Percentiles rank a stretch among this genome's conserved stretches.
Evolutionary conservation across 2,329 filamentous ascomycete species (phyloP).

Genomic region (Aspergillus costaricaensis): DNA sequence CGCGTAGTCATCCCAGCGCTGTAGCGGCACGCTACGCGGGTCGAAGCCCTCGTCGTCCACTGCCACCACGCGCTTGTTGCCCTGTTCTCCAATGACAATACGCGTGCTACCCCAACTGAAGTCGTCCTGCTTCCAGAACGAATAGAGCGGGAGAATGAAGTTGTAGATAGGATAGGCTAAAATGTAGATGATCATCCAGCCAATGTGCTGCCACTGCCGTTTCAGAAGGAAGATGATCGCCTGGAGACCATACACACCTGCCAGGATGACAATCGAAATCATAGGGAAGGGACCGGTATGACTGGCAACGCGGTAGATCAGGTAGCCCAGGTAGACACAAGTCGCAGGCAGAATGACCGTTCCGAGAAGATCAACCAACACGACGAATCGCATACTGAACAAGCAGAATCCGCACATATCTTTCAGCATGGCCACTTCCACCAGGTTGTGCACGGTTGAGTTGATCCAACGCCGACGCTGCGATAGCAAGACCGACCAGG

Average conservation of each 20-base stretch:
- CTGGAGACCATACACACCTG: constrained; percentile 90
- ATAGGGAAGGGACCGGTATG: constrained; percentile 74
- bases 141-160: constrained; percentile 88
- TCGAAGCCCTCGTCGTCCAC: constrained; percentile 83
- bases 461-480: constrained; percentile 99
- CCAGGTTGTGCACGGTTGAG: constrained; percentile 95
- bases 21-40: constrained; percentile 86
- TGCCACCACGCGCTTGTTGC: constrained; percentile 84
- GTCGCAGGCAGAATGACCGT: constrained; percentile 91
- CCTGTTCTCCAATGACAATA: constrained; percentile 93
- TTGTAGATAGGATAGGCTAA: constrained; percentile 94
- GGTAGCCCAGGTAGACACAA: constrained; percentile 79
- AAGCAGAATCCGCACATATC: constrained; percentile 99
- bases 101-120: constrained; percentile 99
- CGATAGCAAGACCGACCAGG: constrained; percentile 92
- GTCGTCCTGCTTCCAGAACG: constrained; percentile 99
- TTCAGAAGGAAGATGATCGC: constrained; percentile 95
- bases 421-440: constrained; percentile 83
- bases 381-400: constrained; percentile 96
- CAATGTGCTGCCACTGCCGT: constrained; percentile 96
- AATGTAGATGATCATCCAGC: constrained; percentile 89
- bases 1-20: constrained; percentile 97
- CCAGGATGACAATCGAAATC: constrained; percentile 86
- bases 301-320: constrained; percentile 77
- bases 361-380: constrained; percentile 90